Evolutionary conservation across 2,329 filamentous ascomycete genomes (phyloP).

Genomic region (Colletotrichum melonis): DNA sequence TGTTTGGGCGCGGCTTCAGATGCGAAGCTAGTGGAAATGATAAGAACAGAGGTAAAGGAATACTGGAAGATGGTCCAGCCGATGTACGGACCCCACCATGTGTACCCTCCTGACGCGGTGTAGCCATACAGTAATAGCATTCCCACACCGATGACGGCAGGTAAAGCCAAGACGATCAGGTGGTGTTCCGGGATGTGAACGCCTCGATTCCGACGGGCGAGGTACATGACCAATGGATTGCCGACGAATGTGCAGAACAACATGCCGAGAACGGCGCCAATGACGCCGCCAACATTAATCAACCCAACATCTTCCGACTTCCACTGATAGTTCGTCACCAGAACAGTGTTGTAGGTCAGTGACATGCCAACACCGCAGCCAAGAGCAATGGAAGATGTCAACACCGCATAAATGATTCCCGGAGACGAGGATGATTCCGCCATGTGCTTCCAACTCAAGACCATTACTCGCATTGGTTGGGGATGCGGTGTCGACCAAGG

Average conservation of each 20-base stretch:
- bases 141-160: conserved; percentile 35
- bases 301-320: conserved; percentile 49
- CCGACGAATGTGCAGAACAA: conserved; percentile 38
- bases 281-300: conserved; percentile 59
- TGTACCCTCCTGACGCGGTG: conserved; percentile 18
- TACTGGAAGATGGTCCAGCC: conserved; percentile 43
- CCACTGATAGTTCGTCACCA: conserved; percentile 47
- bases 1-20: conserved; percentile 47
- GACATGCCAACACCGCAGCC: conserved; percentile 51
- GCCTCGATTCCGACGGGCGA: conserved; percentile 38
- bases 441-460: conserved; percentile 36
- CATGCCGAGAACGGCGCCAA: conserved; percentile 50
- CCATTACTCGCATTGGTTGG: conserved; percentile 31
- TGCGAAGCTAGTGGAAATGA: conserved; percentile 46
- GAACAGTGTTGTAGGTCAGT: conserved; percentile 50
- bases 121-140: conserved; percentile 38
- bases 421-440: conserved; percentile 43
- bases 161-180: conserved; percentile 34
- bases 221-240: conserved; percentile 36
- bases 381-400: conserved; percentile 49
- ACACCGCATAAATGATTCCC: conserved; percentile 50
- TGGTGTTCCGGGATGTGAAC: conserved; percentile 39
- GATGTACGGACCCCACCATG: conserved; percentile 40
- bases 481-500: conserved; percentile 39
- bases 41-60: conserved; percentile 43